Conservation (phyloP, 2,329 filamentous ascomycete species). For the Ophiostoma montium region DNA sequence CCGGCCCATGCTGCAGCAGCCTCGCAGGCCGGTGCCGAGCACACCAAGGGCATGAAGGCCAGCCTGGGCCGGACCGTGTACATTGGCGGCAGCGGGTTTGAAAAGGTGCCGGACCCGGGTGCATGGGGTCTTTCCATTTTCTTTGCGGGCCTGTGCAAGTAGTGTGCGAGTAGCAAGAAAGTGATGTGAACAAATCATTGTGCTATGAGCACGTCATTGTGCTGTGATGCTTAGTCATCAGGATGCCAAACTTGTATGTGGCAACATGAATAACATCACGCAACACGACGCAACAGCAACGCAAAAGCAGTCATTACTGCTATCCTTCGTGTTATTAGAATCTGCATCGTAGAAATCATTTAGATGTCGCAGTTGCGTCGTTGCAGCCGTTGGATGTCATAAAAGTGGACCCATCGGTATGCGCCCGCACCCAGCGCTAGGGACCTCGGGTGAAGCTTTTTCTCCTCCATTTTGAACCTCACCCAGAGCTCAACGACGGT, state of each 20-base stretch:
- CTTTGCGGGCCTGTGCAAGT: constrained; percentile 58
- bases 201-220: too few species aligned
- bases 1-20: constrained; percentile 61
- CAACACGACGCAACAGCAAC: too few species aligned
- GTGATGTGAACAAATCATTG: too few species aligned
- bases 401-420: constrained; percentile 1
- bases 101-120: constrained; percentile 52
- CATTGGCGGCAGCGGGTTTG: constrained; percentile 61
- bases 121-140: constrained; percentile 63
- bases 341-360: too few species aligned
- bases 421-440: background rate
- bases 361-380: too few species aligned
- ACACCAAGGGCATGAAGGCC: constrained; percentile 84
- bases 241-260: too few species aligned
- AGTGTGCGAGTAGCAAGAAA: too few species aligned
- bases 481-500: constrained; percentile 1
- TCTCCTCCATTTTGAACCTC: constrained; percentile 3
- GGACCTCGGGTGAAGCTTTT: constrained; percentile 11
- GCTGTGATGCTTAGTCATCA: too few species aligned
- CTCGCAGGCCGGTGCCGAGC: constrained; percentile 60
- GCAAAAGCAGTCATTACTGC: too few species aligned
- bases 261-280: too few species aligned
- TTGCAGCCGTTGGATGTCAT: background rate
- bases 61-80: constrained; percentile 76
- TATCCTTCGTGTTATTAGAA: too few species aligned